Conservation (phyloP, 2,329 filamentous ascomycete species). For the Fusarium chlamydosporum region DNA sequence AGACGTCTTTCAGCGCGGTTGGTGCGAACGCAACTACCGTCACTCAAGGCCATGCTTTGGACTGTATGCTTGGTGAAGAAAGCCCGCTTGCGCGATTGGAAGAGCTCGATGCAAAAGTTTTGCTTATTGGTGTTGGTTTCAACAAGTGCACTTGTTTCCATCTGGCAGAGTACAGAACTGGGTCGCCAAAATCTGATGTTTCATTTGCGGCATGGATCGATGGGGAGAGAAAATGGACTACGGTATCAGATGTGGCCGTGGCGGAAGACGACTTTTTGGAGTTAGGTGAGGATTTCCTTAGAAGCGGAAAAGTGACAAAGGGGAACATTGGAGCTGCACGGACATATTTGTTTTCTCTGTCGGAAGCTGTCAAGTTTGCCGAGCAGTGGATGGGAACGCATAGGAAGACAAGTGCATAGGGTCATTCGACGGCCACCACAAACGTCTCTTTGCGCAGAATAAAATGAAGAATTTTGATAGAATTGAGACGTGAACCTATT, state of each 20-base stretch:
- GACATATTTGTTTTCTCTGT: neutral
- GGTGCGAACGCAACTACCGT: neutral
- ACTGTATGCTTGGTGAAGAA: slow-evolving; percentile 8
- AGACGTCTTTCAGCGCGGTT: slow-evolving; percentile 13
- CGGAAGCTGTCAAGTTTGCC: neutral
- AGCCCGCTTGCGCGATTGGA: slow-evolving; percentile 7
- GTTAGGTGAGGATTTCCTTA: neutral
- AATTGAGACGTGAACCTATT: neutral
- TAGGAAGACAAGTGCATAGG: neutral
- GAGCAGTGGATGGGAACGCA: neutral
- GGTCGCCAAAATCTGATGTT: neutral
- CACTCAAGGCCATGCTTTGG: neutral
- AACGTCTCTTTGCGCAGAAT: too few species aligned
- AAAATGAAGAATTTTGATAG: too few species aligned
- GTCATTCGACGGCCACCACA: too few species aligned
- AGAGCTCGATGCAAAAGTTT: neutral
- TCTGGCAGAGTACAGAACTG: slow-evolving; percentile 15
- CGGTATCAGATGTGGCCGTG: neutral
- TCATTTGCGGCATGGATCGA: slow-evolving; percentile 2
- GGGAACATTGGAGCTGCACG: slow-evolving; percentile 4
- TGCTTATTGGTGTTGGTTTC: slow-evolving; percentile 2
- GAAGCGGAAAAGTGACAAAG: accelerated
- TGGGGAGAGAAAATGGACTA: neutral
- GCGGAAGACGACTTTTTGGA: neutral
- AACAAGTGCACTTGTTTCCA: slow-evolving; percentile 19